Percentiles rank a stretch among this genome's conserved stretches.
These are phyloP conservation scores for Huntiella moniliformis DNA, from an alignment of 2,329 filamentous ascomycete species.

Conservation along the genomic window DNA sequence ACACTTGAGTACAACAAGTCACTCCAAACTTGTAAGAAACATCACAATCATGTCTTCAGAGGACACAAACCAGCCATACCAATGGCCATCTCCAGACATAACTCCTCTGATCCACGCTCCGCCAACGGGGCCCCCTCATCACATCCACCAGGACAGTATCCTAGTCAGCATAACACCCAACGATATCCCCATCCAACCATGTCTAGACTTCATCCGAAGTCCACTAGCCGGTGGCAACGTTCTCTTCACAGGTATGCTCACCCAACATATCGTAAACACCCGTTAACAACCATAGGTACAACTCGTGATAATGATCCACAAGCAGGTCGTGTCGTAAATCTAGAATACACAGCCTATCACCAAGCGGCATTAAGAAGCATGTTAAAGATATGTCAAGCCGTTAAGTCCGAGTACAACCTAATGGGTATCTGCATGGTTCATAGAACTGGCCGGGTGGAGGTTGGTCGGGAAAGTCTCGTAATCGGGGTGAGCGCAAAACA, in stretches of 20 bases:
- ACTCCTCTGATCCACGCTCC: too few relatives aligned
- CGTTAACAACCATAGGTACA: slow-evolving; percentile 33
- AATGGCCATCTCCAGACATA: too few relatives aligned
- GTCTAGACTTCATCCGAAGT: slow-evolving; percentile 35
- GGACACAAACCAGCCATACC: too few relatives aligned
- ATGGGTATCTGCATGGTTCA: slow-evolving; percentile 65
- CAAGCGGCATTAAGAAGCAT: slow-evolving; percentile 53
- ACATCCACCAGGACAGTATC: neutral
- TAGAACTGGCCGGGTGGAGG: slow-evolving; percentile 65
- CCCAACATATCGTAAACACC: slow-evolving; percentile 11
- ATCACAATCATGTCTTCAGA: too few relatives aligned
- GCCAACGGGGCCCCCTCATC: too few relatives aligned
- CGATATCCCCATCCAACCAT: too few relatives aligned
- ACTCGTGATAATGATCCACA: slow-evolving; percentile 42
- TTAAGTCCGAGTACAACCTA: slow-evolving; percentile 43
- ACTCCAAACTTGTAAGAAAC: too few relatives aligned
- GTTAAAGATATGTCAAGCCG: slow-evolving; percentile 38
- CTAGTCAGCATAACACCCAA: too few relatives aligned
- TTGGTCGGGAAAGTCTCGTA: slow-evolving; percentile 84
- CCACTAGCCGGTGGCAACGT: slow-evolving; percentile 60
- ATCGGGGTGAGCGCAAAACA: slow-evolving; percentile 75
- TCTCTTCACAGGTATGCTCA: slow-evolving; percentile 45
- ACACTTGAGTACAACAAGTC: too few relatives aligned
- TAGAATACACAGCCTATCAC: slow-evolving; percentile 58
- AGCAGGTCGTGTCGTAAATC: slow-evolving; percentile 37